Conservation (phyloP, 208 protist species). For the Wallacemonas sp. region DNA sequence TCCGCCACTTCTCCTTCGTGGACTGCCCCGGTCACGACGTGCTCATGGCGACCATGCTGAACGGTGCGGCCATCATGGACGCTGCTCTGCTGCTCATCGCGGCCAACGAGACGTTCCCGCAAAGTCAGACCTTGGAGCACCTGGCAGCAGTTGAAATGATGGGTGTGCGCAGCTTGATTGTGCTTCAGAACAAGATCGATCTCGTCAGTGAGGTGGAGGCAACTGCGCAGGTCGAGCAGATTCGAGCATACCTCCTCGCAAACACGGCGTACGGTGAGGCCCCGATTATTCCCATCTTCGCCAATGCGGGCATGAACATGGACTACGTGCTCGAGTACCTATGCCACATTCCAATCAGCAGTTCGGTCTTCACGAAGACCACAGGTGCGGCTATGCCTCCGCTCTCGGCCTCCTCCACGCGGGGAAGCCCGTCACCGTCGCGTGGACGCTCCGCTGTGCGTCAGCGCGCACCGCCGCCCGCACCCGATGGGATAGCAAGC, state of each 20-base stretch:
- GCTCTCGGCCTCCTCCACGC: neutral
- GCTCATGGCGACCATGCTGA: constrained; percentile 99
- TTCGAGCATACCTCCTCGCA: constrained; percentile 87
- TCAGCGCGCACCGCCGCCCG: neutral
- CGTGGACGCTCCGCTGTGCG: neutral
- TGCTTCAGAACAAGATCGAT: constrained; percentile 99
- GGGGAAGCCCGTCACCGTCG: constrained; percentile 2
- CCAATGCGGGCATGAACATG: constrained; percentile 98
- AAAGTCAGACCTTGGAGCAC: constrained; percentile 95
- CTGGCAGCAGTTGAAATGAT: constrained; percentile 99
- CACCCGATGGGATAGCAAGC: neutral
- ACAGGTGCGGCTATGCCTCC: constrained; percentile 79
- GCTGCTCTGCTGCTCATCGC: constrained; percentile 99
- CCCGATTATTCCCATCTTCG: constrained; percentile 99
- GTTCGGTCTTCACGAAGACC: constrained; percentile 92
- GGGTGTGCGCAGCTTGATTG: constrained; percentile 98
- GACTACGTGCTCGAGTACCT: constrained; percentile 99
- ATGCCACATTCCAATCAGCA: constrained; percentile 96
- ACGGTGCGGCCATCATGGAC: constrained; percentile 99
- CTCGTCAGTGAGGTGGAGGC: constrained; percentile 96
- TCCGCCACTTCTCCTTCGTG: constrained; percentile 98
- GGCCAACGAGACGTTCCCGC: constrained; percentile 98
- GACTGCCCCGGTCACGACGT: constrained; percentile 99
- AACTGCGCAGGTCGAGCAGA: constrained; percentile 96
- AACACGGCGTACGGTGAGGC: constrained; percentile 95